phyloP scores from a whole-genome alignment of 2,329 filamentous ascomycete species.

The Trichoderma breve region DNA sequence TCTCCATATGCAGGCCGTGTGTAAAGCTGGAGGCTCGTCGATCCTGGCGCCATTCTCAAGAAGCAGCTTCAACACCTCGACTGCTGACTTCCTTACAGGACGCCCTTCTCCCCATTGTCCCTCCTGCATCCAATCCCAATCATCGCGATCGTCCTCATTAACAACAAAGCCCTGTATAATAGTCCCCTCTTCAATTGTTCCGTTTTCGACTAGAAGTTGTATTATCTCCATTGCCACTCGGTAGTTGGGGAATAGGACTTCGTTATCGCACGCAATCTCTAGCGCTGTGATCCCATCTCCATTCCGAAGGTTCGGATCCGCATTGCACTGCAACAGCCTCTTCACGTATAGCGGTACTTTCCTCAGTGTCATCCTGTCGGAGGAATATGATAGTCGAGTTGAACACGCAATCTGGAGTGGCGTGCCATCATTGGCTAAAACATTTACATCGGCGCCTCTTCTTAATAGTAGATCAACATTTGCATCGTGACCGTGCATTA shows the following conservation, averaged over 20 bases:
- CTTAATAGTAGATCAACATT: not conserved
- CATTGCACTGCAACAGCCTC: not conserved
- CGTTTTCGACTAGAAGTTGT: not conserved
- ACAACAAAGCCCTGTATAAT: not conserved
- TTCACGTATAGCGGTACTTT: not conserved
- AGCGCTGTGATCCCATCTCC: not conserved
- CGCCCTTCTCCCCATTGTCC: not conserved
- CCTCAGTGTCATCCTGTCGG: too few species aligned
- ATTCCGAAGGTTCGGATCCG: not conserved
- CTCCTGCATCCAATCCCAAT: too few species aligned
- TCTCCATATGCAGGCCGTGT: fast-evolving
- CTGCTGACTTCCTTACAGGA: not conserved
- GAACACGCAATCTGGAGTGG: not conserved
- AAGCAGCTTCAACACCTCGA: not conserved
- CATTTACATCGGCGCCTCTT: not conserved
- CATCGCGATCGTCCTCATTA: not conserved
- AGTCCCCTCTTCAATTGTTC: not conserved
- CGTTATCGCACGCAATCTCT: not conserved
- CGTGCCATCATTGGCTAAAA: not conserved
- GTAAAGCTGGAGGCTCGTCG: not conserved
- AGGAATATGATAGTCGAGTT: too few species aligned
- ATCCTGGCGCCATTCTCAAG: not conserved
- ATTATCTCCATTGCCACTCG: not conserved
- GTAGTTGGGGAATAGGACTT: not conserved
- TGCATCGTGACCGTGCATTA: fast-evolving